A percentile compares a stretch with the other conserved stretches of the same genome.
These are phyloP conservation scores for Chrysanthemum lavandulifolium DNA, from an alignment of 129 eudicot species.

Conservation along the genomic window DNA sequence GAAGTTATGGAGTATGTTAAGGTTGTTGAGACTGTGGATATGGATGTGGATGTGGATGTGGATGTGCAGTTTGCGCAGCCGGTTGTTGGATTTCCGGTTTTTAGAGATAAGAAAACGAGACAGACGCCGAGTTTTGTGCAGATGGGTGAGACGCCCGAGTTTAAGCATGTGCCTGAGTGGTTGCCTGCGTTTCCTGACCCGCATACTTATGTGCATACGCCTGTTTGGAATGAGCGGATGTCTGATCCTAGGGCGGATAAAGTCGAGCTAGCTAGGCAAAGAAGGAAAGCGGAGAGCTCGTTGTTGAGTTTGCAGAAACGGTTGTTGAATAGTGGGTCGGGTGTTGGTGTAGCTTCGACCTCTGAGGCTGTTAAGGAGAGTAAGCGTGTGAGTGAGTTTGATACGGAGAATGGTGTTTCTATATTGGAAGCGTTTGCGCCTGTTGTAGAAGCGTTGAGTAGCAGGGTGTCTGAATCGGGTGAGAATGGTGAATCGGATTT, in stretches of 20 bases:
- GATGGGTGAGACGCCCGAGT: conserved; percentile 65
- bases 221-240: conserved; percentile 85
- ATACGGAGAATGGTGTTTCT: conserved; percentile 44
- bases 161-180: conserved; percentile 81
- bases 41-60: conserved; percentile 28
- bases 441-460: conserved; percentile 74
- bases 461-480: conserved; percentile 47
- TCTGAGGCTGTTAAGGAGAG: conserved; percentile 30
- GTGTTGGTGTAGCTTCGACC: conserved; percentile 46
- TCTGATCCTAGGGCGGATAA: conserved; percentile 78
- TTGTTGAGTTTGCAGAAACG: conserved; percentile 74
- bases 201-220: conserved; percentile 70
- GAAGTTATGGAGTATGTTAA: conserved; percentile 63
- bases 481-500: conserved; percentile 44
- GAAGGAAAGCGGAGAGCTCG: conserved; percentile 92
- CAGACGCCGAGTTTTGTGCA: conserved; percentile 67
- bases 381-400: conserved; percentile 32
- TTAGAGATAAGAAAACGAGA: conserved; percentile 21
- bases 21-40: not conserved
- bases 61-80: conserved; percentile 85
- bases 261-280: conserved; percentile 81
- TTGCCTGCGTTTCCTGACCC: conserved; percentile 95
- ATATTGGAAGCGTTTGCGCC: conserved; percentile 77
- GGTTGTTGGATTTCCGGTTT: conserved; percentile 56
- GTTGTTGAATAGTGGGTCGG: conserved; percentile 47